Base-by-base conservation (phyloP, 805 yeast genomes). In the Metschnikowia reukaufii region DNA sequence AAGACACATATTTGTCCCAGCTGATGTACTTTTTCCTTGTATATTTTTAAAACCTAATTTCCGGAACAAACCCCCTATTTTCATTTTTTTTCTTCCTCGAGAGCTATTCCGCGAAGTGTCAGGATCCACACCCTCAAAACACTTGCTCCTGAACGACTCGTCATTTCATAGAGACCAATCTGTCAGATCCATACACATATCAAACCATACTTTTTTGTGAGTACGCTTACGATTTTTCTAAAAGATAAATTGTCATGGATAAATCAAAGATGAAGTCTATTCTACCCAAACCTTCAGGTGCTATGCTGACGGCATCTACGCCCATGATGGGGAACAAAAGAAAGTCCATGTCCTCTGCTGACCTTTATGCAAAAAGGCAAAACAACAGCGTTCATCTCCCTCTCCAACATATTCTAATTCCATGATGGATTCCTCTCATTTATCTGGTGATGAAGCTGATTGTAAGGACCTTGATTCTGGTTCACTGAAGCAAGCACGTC, bases 401-500 rank as follows among this genome's bases (percentile, higher is more conserved):
- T 27, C 54, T 4, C 42, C 41, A 13, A 15, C 43, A 10, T 43
- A 43, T 33, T n/a, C 50, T 19, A n/a, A 18, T 17, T 7, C 48
- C 10, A 36, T 42, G 45, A 27, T 46, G 15, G 37, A 41, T 39
- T 39, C 40, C 19, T 36, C 44, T 2, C 46, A 41, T 10, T 9
- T 35, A 15, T 41, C 50, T 13, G 41, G 42, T 6, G 51, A 40
- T 4, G 32, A 32, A 6, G n/a, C 33, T n/a, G 38, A 36, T 13
- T 15, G 29, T 8, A 32, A 23, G 19, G 44, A 34, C 23, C 41
- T 21, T 12, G 47, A 46, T 8, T 31, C 37, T 16, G 40, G 40
- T 7, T 44, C 55, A 13, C 50, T 60, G 37, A 67, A 66, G 50
- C 68, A 64, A 45, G 63, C 73, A 0, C 70, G 97, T 46, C 96